These are phyloP conservation scores for Venturia aucupariae DNA, from an alignment of 2,329 filamentous ascomycete genomes.

Conservation along the genomic window DNA sequence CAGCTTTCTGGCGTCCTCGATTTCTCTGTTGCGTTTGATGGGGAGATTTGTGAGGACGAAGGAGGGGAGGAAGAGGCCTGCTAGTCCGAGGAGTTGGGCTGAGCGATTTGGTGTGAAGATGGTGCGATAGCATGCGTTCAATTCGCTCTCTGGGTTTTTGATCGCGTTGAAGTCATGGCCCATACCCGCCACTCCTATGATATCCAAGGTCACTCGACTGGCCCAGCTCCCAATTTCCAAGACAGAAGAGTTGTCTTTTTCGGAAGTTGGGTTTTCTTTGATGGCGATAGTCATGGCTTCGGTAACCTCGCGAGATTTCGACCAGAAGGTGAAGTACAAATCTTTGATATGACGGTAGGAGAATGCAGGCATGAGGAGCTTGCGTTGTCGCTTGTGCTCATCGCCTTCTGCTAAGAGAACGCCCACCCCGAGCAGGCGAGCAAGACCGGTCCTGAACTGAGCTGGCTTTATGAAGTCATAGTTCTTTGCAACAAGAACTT, in stretches of 20 bases:
- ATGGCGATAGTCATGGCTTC: constrained; percentile 25
- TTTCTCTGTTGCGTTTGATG: constrained; percentile 52
- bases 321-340: constrained; percentile 40
- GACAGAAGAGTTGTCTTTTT: constrained; percentile 19
- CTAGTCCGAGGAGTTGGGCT: constrained; percentile 47
- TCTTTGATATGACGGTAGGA: constrained; percentile 42
- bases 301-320: constrained; percentile 36
- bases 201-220: constrained; percentile 46
- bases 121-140: constrained; percentile 42
- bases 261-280: constrained; percentile 17
- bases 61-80: constrained; percentile 53
- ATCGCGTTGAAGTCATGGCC: constrained; percentile 47
- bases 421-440: constrained; percentile 58
- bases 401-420: constrained; percentile 81
- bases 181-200: constrained; percentile 49
- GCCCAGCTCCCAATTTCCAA: constrained; percentile 38
- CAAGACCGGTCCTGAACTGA: constrained; percentile 44
- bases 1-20: constrained; percentile 26
- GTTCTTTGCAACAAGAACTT: constrained; percentile 41
- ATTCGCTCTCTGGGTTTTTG: constrained; percentile 40
- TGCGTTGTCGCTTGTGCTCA: constrained; percentile 61
- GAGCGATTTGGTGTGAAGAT: constrained; percentile 40
- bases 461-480: constrained; percentile 43
- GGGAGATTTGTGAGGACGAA: constrained; percentile 57
- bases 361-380: constrained; percentile 41